phyloP scores from a whole-genome alignment of 2,329 filamentous ascomycete genomes.

The Fusarium longipes region DNA sequence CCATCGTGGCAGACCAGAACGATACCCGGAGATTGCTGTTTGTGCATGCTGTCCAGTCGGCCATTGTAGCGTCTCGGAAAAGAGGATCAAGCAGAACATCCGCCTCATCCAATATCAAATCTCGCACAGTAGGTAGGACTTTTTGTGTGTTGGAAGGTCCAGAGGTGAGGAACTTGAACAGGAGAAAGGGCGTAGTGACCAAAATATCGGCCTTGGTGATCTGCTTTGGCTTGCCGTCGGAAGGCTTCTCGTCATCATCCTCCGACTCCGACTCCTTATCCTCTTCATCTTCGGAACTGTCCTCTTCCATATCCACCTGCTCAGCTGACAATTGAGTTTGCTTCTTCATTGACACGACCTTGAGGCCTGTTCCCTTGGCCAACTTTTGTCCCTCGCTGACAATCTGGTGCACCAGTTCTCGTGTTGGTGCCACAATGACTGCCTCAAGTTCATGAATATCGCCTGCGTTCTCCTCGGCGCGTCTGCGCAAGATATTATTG shows the following conservation, averaged over 20 bases:
- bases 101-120: constrained; percentile 89
- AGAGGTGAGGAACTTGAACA: constrained; percentile 77
- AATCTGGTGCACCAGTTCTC: constrained; percentile 83
- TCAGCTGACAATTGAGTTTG: constrained; percentile 76
- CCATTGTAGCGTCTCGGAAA: constrained; percentile 88
- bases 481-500: constrained; percentile 74
- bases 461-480: constrained; percentile 57
- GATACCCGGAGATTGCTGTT: constrained; percentile 77
- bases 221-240: constrained; percentile 45
- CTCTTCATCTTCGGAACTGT: constrained; percentile 56
- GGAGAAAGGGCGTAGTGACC: constrained; percentile 64
- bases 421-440: constrained; percentile 80
- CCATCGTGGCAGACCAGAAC: constrained; percentile 98
- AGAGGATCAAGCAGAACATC: constrained; percentile 93
- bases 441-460: constrained; percentile 67
- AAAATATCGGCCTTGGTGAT: constrained; percentile 53
- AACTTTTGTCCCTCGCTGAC: constrained; percentile 89
- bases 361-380: constrained; percentile 78
- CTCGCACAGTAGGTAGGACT: constrained; percentile 73
- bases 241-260: constrained; percentile 43
- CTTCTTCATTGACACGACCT: constrained; percentile 85
- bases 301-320: constrained; percentile 52
- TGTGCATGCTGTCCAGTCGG: constrained; percentile 83
- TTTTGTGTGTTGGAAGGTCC: constrained; percentile 58
- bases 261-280: constrained; percentile 55